These are phyloP conservation scores for Yamadazyma songkhlaensis DNA, from an alignment of 1,139 yeast species.

Conservation along the genomic window DNA sequence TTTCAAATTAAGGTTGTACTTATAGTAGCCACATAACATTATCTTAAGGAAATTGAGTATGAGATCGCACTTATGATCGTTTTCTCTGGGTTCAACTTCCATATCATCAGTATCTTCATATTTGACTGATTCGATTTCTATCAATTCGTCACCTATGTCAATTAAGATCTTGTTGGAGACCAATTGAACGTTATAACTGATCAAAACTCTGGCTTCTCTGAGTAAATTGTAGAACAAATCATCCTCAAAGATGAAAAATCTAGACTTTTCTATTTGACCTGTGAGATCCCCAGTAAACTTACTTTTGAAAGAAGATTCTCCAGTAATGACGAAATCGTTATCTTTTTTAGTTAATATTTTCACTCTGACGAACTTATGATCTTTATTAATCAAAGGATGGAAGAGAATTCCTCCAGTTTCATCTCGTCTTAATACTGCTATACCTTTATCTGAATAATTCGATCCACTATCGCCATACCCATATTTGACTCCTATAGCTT, in stretches of 20 bases:
- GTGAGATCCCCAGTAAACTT: slow-evolving; percentile 29
- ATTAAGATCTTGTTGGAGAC: slow-evolving; percentile 65
- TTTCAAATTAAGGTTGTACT: slow-evolving; percentile 46
- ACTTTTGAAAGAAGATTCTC: slow-evolving; percentile 38
- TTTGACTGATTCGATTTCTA: slow-evolving; percentile 67
- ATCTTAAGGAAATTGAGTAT: slow-evolving; percentile 53
- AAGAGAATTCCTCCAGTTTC: slow-evolving; percentile 35
- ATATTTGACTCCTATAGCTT: slow-evolving; percentile 72
- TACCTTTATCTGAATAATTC: slow-evolving; percentile 66
- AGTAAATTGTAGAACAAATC: slow-evolving; percentile 72
- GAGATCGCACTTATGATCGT: slow-evolving; percentile 49
- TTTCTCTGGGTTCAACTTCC: slow-evolving; percentile 31
- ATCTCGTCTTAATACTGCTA: slow-evolving; percentile 58
- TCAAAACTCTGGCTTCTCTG: slow-evolving; percentile 69
- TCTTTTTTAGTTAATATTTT: slow-evolving; percentile 53
- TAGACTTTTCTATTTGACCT: slow-evolving; percentile 55
- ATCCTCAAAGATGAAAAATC: slow-evolving; percentile 80
- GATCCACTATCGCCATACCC: slow-evolving; percentile 95
- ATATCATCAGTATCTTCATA: slow-evolving; percentile 27
- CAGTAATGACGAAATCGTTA: slow-evolving; percentile 49
- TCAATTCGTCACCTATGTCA: slow-evolving; percentile 61
- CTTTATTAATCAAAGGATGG: slow-evolving; percentile 30
- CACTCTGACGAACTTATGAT: slow-evolving; percentile 46
- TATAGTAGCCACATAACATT: slow-evolving; percentile 60
- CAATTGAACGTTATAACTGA: slow-evolving; percentile 71